A percentile compares a stretch with the other conserved stretches of the same genome.
These are phyloP conservation scores for Salix dunnii DNA, from an alignment of 345 rosid genomes.

Conservation along the genomic window DNA sequence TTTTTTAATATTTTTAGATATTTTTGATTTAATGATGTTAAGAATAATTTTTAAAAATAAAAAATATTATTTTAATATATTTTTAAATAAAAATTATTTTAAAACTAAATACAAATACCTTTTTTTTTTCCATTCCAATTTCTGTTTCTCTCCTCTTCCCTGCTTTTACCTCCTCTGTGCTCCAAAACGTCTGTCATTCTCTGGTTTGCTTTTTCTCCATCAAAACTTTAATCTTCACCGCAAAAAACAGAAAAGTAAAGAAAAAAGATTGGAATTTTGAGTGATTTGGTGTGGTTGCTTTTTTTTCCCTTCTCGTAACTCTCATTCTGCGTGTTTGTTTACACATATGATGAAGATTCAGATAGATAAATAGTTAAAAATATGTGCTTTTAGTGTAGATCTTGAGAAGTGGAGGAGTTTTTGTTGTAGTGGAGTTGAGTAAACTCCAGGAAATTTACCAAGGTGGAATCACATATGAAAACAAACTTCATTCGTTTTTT, in stretches of 20 bases:
- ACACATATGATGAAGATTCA: background rate
- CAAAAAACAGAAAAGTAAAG: background rate
- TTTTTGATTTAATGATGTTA: too few relatives aligned
- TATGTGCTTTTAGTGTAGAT: slow-evolving; percentile 2
- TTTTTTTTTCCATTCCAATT: background rate
- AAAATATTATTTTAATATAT: too few relatives aligned
- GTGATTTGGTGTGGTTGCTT: background rate
- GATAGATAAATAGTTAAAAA: background rate
- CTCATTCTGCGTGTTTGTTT: background rate
- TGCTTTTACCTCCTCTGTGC: background rate
- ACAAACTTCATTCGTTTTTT: slow-evolving; percentile 15
- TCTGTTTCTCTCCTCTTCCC: background rate
- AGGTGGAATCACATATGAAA: slow-evolving; percentile 8
- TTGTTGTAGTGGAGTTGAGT: slow-evolving; percentile 17
- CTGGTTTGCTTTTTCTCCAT: background rate
- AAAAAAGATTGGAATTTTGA: background rate
- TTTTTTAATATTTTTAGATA: too few relatives aligned
- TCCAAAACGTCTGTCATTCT: background rate
- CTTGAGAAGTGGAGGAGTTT: slow-evolving; percentile 8
- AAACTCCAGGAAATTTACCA: background rate
- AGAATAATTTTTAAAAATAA: too few relatives aligned
- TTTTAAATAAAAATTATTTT: too few relatives aligned
- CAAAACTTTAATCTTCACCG: background rate
- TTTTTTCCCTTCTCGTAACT: background rate
- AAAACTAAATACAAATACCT: too few relatives aligned